Conservation (phyloP, 768 basidiomycete genomes). For the Asterophora lycoperdoides region DNA sequence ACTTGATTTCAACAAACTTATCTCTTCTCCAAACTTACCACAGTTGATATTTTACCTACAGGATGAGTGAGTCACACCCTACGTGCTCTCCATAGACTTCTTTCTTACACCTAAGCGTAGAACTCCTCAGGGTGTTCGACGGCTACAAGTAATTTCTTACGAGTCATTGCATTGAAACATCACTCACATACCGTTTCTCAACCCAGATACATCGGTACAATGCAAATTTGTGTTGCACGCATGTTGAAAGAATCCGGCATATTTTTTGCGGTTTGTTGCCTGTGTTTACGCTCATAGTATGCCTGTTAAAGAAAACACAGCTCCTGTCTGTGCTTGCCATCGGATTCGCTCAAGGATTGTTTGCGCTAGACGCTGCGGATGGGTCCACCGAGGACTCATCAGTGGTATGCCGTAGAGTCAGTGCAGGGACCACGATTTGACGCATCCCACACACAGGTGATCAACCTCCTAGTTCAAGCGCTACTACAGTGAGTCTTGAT, state of each 20-base stretch:
- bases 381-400: constrained; percentile 56
- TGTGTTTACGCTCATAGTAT: not conserved
- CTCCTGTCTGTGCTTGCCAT: constrained; percentile 75
- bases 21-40: not conserved
- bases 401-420: constrained; percentile 32
- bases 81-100: not conserved
- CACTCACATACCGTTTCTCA: not conserved
- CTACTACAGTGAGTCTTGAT: constrained; percentile 60
- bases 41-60: constrained; percentile 20
- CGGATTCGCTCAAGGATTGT: constrained; percentile 84
- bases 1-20: constrained; percentile 19
- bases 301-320: constrained; percentile 32
- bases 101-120: constrained; percentile 30
- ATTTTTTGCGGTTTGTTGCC: constrained; percentile 75
- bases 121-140: constrained; percentile 76
- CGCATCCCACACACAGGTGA: constrained; percentile 37
- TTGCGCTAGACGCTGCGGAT: constrained; percentile 89
- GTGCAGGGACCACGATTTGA: not conserved
- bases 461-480: constrained; percentile 74
- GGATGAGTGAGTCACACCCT: constrained; percentile 68
- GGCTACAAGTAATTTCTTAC: constrained; percentile 57
- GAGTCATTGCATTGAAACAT: not conserved
- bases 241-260: constrained; percentile 94
- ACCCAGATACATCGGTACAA: constrained; percentile 75
- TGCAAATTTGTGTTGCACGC: constrained; percentile 90